A percentile compares a stretch with the other conserved stretches of the same genome.
Conservation (phyloP, 768 basidiomycete species). For the Grammothele lineata region DNA sequence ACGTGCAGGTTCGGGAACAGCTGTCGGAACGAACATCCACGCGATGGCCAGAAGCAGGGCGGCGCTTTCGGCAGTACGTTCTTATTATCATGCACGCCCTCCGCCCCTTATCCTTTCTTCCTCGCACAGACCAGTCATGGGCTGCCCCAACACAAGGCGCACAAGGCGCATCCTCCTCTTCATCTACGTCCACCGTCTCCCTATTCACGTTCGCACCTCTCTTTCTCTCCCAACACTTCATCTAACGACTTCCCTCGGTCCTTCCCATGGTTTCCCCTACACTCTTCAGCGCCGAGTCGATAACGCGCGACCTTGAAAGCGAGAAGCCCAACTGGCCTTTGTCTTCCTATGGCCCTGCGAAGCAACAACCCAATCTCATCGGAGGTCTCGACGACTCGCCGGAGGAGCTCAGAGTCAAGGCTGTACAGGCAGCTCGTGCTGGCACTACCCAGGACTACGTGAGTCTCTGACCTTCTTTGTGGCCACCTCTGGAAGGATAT, state of each 20-base stretch:
- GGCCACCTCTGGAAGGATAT: too few relatives aligned
- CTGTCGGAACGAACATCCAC: slow-evolving; percentile 66
- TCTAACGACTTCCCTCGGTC: slow-evolving; percentile 5
- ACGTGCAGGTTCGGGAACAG: slow-evolving; percentile 59
- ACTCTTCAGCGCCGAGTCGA: slow-evolving; percentile 48
- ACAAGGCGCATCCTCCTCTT: slow-evolving; percentile 1
- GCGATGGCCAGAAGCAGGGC: slow-evolving; percentile 28
- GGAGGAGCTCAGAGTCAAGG: slow-evolving; percentile 75
- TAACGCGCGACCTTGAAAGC: slow-evolving; percentile 57
- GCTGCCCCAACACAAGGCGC: neutral
- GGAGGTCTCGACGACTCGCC: slow-evolving; percentile 64
- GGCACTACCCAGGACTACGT: slow-evolving; percentile 69
- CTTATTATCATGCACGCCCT: neutral
- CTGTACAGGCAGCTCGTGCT: slow-evolving; percentile 47
- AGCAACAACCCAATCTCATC: slow-evolving; percentile 65
- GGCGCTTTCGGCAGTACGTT: slow-evolving; percentile 53
- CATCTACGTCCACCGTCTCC: slow-evolving; percentile 3
- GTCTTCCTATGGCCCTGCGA: slow-evolving; percentile 74
- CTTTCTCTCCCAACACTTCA: neutral
- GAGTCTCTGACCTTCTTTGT: slow-evolving; percentile 30
- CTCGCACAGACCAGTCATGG: slow-evolving; percentile 21
- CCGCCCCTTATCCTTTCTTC: neutral
- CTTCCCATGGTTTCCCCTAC: neutral
- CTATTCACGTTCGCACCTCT: slow-evolving; percentile 24
- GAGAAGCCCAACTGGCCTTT: slow-evolving; percentile 82